Percentiles rank a stretch among this genome's conserved stretches.
These are phyloP conservation scores for Starmera pachycereana DNA, from an alignment of 805 yeast species.

Conservation along the genomic window DNA sequence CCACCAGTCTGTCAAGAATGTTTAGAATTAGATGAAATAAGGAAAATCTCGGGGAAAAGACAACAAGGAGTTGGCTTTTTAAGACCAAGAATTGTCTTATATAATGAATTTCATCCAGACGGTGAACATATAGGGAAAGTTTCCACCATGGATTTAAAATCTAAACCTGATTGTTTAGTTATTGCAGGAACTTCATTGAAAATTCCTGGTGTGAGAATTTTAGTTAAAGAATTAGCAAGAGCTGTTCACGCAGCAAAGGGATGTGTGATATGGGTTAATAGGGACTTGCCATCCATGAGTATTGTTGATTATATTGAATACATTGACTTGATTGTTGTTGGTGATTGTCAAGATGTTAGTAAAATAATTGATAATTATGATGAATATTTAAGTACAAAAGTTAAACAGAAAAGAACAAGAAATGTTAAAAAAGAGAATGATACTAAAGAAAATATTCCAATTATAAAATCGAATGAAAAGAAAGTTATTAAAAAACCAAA, in stretches of 20 bases:
- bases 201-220: conserved; percentile 61
- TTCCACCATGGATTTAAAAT: conserved; percentile 52
- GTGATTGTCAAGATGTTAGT: conserved; percentile 55
- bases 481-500: conserved; percentile 5
- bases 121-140: conserved; percentile 79
- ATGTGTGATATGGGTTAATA: conserved; percentile 50
- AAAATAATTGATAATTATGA: conserved; percentile 19
- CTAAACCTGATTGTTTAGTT: conserved; percentile 65
- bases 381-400: conserved; percentile 1
- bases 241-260: conserved; percentile 49
- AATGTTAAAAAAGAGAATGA: not conserved
- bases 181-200: conserved; percentile 81
- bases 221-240: conserved; percentile 50
- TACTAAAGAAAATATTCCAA: not conserved
- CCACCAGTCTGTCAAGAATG: conserved; percentile 61
- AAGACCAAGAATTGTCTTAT: conserved; percentile 57
- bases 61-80: conserved; percentile 51
- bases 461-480: conserved; percentile 1
- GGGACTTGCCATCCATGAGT: conserved; percentile 42
- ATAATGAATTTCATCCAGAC: conserved; percentile 77
- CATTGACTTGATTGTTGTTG: conserved; percentile 49
- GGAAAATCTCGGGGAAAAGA: conserved; percentile 54
- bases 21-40: conserved; percentile 42
- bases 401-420: not conserved
- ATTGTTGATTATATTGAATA: conserved; percentile 38